Evolutionary conservation across 495 filamentous ascomycete genomes (phyloP), one percentile per base, ranked within the genome.

Genomic region (Penicillium flavigenum): DNA sequence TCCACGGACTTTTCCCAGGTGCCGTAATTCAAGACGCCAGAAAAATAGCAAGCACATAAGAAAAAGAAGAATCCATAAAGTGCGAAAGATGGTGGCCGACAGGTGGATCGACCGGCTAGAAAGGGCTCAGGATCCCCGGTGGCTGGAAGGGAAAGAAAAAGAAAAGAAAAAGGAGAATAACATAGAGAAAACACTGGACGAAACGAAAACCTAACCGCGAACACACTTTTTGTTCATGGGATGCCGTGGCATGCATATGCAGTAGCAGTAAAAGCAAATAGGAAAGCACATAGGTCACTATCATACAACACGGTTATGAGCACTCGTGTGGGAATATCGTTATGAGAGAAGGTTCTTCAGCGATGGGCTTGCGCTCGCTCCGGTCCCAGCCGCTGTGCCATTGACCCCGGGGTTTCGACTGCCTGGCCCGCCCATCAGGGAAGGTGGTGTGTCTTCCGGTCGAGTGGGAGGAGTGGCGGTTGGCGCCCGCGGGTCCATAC

Each of bases 291-390:
- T 60, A 56, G 60, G 29, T 46, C 32, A 54, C 20, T 65, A 65
- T 68, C 62, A 67, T 69, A 69, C 66, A 69, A 42, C 45, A 54
- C 54, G 31, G 50, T 38, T 34, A 52, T 42, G 45, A 49, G 31
- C 45, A 31, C 20, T 58, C 57, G 42, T 41, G 47, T 17, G 31
- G 2, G 26, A 19, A 38, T 22, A 31, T 59, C 20, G 58, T 75
- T 68, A 90, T 31, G 84, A 88, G 34, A 92, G 78, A 51, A 92
- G 69, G 64, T 92, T 91, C 60, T 86, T 83, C 56, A 92, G 66
- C 26, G 88, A 91, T 14, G 88, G 88, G 60, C 85, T 91, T 34
- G 88, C 86, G 56, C 89, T 92, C 5, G 89, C 88, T 4, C 74
- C 71, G 44, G 74, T 72, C 17, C 70, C 66, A 4, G 69, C 58